These are phyloP conservation scores for Blastocystis hominis DNA, from an alignment of 352 stramenopile species.

Conservation along the genomic window DNA sequence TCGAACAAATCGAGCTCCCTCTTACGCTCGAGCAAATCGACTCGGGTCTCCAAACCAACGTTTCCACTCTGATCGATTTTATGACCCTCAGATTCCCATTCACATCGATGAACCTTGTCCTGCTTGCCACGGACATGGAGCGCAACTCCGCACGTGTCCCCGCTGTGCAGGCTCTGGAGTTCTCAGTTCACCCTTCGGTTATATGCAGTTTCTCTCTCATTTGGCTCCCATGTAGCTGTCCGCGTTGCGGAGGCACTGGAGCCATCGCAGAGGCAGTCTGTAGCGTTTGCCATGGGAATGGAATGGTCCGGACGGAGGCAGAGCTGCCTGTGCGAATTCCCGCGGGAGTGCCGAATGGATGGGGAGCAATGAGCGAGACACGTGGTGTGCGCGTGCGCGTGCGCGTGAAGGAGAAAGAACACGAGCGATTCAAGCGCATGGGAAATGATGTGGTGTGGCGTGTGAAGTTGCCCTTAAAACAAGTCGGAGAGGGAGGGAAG, in stretches of 20 bases:
- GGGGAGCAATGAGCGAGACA: not conserved
- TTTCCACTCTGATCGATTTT: not conserved
- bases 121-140: not conserved
- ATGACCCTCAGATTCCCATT: conserved; percentile 8
- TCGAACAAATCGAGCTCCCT: not conserved
- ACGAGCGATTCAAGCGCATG: not conserved
- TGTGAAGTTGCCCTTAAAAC: conserved; percentile 10
- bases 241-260: not conserved
- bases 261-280: not conserved
- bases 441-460: conserved; percentile 17
- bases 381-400: not conserved
- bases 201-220: not conserved
- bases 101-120: not conserved
- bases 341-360: not conserved
- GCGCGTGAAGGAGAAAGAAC: not conserved
- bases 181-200: not conserved
- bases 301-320: not conserved
- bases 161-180: conserved; percentile 8
- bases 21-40: conserved; percentile 36
- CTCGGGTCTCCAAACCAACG: not conserved
- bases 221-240: not conserved
- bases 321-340: not conserved
- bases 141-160: not conserved
- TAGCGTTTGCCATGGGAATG: conserved; percentile 1
- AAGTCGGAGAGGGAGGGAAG: not conserved